Evolutionary conservation across 2,329 filamentous ascomycete species (phyloP), one percentile per base, ranked within the genome.

Genomic region (Calonectria pteridis): DNA sequence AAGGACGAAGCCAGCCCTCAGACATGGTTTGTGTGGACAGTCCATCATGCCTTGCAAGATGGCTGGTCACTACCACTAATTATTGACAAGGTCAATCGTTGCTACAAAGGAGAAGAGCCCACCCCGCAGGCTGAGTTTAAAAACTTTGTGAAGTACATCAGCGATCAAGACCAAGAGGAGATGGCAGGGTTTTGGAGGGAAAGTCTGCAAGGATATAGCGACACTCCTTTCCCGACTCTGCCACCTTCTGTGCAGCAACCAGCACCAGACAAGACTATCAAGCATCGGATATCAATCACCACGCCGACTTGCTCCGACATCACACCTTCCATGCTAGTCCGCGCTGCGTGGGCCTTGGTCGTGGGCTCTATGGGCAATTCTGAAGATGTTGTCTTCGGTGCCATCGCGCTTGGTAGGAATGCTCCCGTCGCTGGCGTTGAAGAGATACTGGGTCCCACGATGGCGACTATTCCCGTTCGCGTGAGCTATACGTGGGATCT

Each of bases 41-140:
- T 73, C 6, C 81, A 83, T 40, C 81, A 82, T 29, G 75, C 80
- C 1, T 28, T 81, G 1, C 79, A 81, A 31, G 81, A 83, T 53
- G 81, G 80, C 9, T 81, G 78, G 77, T 77, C 77, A 11, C 13
- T 75, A 28, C 40, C 37, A 14, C 58, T 77, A 0, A 63, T 77
- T 18, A 37, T 74, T 26, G 49, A 50, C n/a, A 33, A 35, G 0
- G 37, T 78, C 6, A 49, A 66, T 7, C 46, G 26, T 26, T 18
- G 71, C 53, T 73, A 74, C 62, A 23, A 67, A 20, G 67, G 59
- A 4, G 28, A 63, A 31, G 13, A 28, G 2, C 1, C n/a, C 3
- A 46, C 26, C 6, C 28, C 10, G 3, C 28, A 55, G 4, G 4
- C 7, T 31, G 18, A 10, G 6, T 55, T 55, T 31, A 55, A 55